Conservation (phyloP, 2,329 filamentous ascomycete species). For the Leptosphaerulina australis region DNA sequence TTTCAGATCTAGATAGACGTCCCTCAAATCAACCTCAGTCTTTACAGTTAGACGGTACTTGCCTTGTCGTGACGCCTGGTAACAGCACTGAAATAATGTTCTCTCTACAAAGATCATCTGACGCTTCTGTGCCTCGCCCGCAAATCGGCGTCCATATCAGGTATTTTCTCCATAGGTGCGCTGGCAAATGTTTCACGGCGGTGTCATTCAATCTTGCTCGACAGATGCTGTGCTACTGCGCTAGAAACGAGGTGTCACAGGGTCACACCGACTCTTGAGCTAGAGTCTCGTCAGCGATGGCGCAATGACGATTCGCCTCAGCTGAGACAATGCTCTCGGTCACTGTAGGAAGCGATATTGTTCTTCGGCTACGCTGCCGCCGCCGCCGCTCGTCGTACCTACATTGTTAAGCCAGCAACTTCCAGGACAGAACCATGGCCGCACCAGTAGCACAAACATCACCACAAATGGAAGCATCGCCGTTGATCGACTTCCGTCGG, state of each 20-base stretch:
- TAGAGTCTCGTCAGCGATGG: neutral
- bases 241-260: conserved; percentile 27
- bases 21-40: neutral
- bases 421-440: neutral
- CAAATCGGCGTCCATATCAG: conserved; percentile 4
- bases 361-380: conserved; percentile 2
- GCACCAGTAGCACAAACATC: conserved; percentile 17
- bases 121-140: conserved; percentile 9
- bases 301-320: conserved; percentile 3
- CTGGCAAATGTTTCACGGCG: conserved; percentile 36
- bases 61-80: neutral
- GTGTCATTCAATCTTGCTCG: conserved; percentile 24
- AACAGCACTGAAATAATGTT: neutral
- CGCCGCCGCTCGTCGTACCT: conserved; percentile 1
- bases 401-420: neutral
- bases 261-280: conserved; percentile 14
- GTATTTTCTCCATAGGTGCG: conserved; percentile 19
- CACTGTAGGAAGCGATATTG: conserved; percentile 2
- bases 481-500: conserved; percentile 21
- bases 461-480: conserved; percentile 14
- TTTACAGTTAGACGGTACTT: neutral
- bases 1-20: neutral
- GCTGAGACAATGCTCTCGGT: conserved; percentile 9
- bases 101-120: conserved; percentile 10
- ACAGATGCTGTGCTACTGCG: conserved; percentile 28